Base-by-base conservation (phyloP, 176 grass and related monocot species). In the Tuctoria greenei region DNA sequence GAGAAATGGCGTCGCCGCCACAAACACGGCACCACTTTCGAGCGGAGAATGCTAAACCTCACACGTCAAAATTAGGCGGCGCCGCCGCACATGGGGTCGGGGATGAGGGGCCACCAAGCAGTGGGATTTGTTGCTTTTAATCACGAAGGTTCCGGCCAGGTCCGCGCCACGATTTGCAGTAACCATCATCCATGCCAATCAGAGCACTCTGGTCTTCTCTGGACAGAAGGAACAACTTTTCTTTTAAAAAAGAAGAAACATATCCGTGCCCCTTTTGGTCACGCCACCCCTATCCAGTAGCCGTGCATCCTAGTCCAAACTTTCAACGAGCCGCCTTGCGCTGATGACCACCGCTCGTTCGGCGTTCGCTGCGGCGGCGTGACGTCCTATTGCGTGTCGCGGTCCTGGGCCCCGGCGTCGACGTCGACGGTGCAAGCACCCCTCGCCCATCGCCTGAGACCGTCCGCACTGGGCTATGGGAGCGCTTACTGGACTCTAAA, bases 1-100 rank as follows among this genome's bases (percentile, higher is more conserved):
- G 13, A 47, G 13, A 16, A 47, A 4, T 47, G 45, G 45, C 45
- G 45, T 15, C 18, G 17, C 20, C 61, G 26, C 47, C 59, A 64
- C 54, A 0, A 38, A 50, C 5, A 13, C 34, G 18, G 80, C 71
- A 68, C 41, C 66, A 52, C 74, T 71, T 65, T 1, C 74, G 71
- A 12, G 82, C 42, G 66, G 82, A 18, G 44, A 23, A 23, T 28
- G 9, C 54, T 14, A 13, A 15, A 16, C 81, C 65, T 35, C 73
- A 63, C 62, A 44, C 36, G 67, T 46, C n/a, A n/a, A 18, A 4
- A 12, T 11, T 36, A 9, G 4, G 10, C 3, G 63, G 20, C 36
- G 62, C 27, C 58, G 11, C 58, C 1, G 21, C 11, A 60, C 31
- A 31, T 31, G 31, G 31, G 31, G 31, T 31, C 31, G 2, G 31